Percentiles rank a stretch among this genome's conserved stretches.
Evolutionary conservation across 805 yeast species (phyloP).

Genomic region (Blastobotrys mokoenaii): DNA sequence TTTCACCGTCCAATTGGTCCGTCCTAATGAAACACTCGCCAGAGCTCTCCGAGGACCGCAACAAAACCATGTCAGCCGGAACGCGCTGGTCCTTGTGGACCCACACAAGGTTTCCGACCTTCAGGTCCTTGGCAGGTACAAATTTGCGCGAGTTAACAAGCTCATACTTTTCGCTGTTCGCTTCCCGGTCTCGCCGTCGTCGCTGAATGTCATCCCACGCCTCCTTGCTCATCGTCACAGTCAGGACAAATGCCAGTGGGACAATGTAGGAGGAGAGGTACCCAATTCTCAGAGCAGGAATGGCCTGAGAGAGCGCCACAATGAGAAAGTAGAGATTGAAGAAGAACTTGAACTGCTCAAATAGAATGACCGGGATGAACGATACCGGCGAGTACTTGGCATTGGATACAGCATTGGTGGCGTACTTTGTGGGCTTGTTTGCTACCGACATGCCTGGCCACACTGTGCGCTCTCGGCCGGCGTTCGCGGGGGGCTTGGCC

Average conservation of each 20-base stretch:
- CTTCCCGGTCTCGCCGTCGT: constrained; percentile 81
- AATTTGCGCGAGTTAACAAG: constrained; percentile 35
- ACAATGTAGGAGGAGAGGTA: constrained; percentile 87
- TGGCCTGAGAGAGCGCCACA: constrained; percentile 88
- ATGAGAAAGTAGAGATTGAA: constrained; percentile 85
- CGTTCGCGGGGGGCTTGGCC: neutral
- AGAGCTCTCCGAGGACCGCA: constrained; percentile 68
- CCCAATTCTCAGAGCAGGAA: constrained; percentile 87
- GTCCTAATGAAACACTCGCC: constrained; percentile 94
- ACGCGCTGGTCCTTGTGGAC: constrained; percentile 75
- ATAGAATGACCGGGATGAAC: constrained; percentile 79
- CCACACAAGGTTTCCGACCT: constrained; percentile 79
- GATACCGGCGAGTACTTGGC: constrained; percentile 88
- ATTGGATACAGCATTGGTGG: constrained; percentile 80
- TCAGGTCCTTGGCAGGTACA: constrained; percentile 52
- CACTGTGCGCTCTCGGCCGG: constrained; percentile 1
- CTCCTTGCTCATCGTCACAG: constrained; percentile 92
- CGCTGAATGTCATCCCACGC: constrained; percentile 91
- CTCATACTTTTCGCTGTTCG: constrained; percentile 75
- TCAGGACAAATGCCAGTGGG: constrained; percentile 85
- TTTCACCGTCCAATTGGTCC: constrained; percentile 97
- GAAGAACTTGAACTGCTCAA: constrained; percentile 95
- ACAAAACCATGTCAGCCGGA: constrained; percentile 86
- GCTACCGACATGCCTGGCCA: neutral
- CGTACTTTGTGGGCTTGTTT: constrained; percentile 18